Percentiles rank a stretch among this genome's conserved stretches.
These are phyloP conservation scores for Globisporangium spiculum DNA, from an alignment of 352 stramenopile species.

Conservation along the genomic window DNA sequence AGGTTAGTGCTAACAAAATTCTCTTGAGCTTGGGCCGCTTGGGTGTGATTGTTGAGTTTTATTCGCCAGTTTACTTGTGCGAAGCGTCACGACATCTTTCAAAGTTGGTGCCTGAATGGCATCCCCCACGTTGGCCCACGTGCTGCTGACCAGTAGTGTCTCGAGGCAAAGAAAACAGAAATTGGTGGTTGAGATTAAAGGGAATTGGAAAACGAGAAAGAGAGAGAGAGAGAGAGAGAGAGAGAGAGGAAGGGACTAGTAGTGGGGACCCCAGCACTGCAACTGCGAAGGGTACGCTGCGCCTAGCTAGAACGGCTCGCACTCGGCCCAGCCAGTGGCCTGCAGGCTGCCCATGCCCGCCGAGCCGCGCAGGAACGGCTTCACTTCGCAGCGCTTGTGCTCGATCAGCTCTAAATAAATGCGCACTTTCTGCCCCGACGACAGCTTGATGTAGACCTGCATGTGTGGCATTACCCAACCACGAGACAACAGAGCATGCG, in stretches of 20 bases:
- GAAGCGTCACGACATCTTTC: background rate
- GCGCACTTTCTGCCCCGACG: constrained; percentile 60
- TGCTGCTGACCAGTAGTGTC: background rate
- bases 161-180: background rate
- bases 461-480: background rate
- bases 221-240: too few relatives aligned
- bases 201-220: background rate
- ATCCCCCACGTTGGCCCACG: background rate
- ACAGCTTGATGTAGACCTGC: constrained; percentile 61
- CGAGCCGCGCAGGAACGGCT: constrained; percentile 55
- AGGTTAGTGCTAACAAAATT: background rate
- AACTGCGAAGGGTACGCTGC: background rate
- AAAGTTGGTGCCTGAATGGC: background rate
- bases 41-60: background rate
- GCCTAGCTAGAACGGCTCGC: constrained; percentile 46
- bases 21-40: background rate
- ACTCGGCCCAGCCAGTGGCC: constrained; percentile 59
- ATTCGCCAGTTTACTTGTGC: background rate
- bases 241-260: background rate
- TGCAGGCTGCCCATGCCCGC: constrained; percentile 44
- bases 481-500: background rate
- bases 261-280: background rate
- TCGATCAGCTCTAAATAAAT: constrained; percentile 58
- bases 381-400: constrained; percentile 56
- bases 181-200: background rate